Conservation (phyloP, 116 monocot species). For the Cymodocea nodosa region DNA sequence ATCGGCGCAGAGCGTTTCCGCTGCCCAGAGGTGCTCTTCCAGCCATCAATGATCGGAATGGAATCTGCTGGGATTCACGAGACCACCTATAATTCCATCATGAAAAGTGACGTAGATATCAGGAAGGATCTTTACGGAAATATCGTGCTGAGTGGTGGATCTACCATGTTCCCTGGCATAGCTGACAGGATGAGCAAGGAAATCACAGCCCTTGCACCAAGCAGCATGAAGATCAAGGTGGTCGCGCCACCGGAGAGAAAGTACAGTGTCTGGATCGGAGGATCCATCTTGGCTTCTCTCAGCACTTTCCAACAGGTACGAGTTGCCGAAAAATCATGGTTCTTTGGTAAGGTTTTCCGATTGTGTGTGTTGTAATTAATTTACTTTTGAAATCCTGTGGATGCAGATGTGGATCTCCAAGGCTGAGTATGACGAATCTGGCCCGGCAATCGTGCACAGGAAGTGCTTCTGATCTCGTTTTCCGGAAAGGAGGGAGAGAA, state of each 20-base stretch:
- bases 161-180: constrained; percentile 32
- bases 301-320: constrained; percentile 27
- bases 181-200: constrained; percentile 33
- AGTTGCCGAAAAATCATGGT: background rate
- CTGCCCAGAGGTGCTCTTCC: constrained; percentile 31
- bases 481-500: background rate
- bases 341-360: background rate
- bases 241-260: constrained; percentile 31
- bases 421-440: constrained; percentile 27
- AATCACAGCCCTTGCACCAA: constrained; percentile 28
- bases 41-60: constrained; percentile 35
- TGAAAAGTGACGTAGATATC: constrained; percentile 32
- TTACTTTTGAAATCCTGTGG: too few species aligned
- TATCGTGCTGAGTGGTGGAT: constrained; percentile 25
- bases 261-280: constrained; percentile 34
- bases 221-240: constrained; percentile 35
- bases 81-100: constrained; percentile 33
- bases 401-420: constrained; percentile 31
- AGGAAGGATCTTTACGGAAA: constrained; percentile 30
- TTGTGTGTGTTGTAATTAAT: background rate
- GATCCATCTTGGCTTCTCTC: constrained; percentile 28
- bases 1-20: constrained; percentile 28
- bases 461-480: constrained; percentile 26
- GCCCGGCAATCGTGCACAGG: constrained; percentile 28
- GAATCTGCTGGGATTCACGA: constrained; percentile 31